These are phyloP conservation scores for Inosperma sp. DNA, from an alignment of 768 basidiomycete species.

Conservation along the genomic window DNA sequence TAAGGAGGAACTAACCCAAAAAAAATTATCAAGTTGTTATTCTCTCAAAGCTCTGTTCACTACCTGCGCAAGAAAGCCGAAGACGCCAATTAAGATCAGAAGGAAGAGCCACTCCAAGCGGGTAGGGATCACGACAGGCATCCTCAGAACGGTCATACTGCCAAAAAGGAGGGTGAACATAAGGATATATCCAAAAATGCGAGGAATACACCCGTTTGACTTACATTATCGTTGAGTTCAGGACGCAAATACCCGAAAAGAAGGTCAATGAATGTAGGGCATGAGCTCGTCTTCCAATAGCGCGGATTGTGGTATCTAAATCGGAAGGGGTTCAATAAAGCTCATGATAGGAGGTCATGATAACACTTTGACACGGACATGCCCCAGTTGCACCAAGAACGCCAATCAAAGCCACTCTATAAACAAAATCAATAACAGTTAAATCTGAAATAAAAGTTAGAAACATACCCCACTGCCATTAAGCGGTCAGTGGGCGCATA, in stretches of 20 bases:
- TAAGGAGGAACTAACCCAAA: conserved; percentile 55
- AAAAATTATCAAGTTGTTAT: background rate
- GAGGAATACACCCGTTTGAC: conserved; percentile 11
- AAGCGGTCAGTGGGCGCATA: conserved; percentile 42
- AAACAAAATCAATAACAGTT: background rate
- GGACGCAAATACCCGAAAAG: conserved; percentile 56
- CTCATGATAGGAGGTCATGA: background rate
- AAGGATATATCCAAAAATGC: background rate
- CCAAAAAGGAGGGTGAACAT: background rate
- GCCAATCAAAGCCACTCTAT: conserved; percentile 58
- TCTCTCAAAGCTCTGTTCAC: background rate
- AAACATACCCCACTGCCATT: conserved; percentile 52
- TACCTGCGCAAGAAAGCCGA: conserved; percentile 52
- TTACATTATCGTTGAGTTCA: conserved; percentile 34
- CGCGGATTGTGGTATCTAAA: conserved; percentile 44
- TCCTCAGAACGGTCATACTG: conserved; percentile 42
- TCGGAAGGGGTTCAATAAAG: background rate
- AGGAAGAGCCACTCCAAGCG: conserved; percentile 42
- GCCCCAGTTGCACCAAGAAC: conserved; percentile 64
- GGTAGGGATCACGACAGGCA: conserved; percentile 44
- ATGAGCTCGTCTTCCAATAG: conserved; percentile 73
- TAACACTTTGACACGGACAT: conserved; percentile 40
- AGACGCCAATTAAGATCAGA: conserved; percentile 46
- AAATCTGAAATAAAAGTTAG: background rate
- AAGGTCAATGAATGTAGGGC: conserved; percentile 67